phyloP scores from a whole-genome alignment of 2,329 filamentous ascomycete genomes.

The Colletotrichum sp. region DNA sequence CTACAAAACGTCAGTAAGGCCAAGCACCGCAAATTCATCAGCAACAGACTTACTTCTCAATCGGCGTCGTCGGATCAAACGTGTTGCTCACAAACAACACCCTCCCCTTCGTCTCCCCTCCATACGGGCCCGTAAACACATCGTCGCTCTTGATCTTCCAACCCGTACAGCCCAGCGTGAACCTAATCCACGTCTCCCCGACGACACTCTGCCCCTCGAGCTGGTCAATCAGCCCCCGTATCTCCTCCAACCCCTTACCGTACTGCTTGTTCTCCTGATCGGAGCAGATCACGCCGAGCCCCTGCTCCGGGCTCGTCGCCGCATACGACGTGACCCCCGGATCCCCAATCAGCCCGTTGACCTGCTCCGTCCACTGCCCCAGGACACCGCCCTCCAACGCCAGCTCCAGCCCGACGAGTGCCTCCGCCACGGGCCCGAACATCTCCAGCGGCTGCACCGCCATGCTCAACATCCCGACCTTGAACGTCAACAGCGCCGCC shows the following conservation, averaged over 20 bases:
- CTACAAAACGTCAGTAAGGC: too few species aligned
- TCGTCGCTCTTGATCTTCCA: not conserved
- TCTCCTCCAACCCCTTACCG: not conserved
- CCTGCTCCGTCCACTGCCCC: not conserved
- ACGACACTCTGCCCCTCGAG: not conserved
- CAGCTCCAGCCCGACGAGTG: not conserved
- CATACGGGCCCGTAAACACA: not conserved
- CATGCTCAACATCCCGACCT: not conserved
- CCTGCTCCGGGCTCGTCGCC: not conserved
- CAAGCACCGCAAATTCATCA: too few species aligned
- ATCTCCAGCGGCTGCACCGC: not conserved
- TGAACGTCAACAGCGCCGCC: not conserved
- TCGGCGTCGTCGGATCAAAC: not conserved
- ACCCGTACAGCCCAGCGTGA: not conserved
- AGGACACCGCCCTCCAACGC: not conserved
- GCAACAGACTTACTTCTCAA: slow-evolving; percentile 8
- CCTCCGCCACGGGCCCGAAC: not conserved
- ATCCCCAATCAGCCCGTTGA: not conserved
- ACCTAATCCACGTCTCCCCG: not conserved
- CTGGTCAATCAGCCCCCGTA: not conserved
- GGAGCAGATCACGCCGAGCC: not conserved
- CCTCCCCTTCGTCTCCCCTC: not conserved
- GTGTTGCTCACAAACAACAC: not conserved
- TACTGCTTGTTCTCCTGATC: not conserved
- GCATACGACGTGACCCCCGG: not conserved